Evolutionary conservation across 2,329 filamentous ascomycete species (phyloP).

Genomic region (Penicillium oxalicum): DNA sequence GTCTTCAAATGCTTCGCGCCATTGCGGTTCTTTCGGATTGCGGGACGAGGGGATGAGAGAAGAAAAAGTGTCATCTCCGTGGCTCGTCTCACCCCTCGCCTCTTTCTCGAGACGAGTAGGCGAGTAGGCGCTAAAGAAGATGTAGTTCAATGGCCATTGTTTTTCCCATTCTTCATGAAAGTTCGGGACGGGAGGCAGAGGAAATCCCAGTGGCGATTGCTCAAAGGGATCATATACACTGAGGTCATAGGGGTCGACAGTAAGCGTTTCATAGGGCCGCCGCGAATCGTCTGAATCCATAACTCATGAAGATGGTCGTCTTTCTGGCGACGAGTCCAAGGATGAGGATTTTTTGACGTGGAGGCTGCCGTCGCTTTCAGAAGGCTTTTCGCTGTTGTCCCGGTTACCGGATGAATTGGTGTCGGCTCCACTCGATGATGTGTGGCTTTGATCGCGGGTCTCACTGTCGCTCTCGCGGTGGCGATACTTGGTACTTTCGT

Average conservation of each 20-base stretch:
- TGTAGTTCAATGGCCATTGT: conserved; percentile 38
- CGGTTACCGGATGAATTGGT: conserved; percentile 4
- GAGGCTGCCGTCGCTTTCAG: background rate
- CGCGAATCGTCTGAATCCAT: conserved; percentile 22
- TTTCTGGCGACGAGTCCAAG: conserved; percentile 13
- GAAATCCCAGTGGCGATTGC: background rate
- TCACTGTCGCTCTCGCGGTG: conserved; percentile 8
- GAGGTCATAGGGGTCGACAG: conserved; percentile 22
- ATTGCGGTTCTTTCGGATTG: conserved; percentile 37
- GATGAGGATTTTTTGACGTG: background rate
- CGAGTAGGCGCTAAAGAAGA: conserved; percentile 50
- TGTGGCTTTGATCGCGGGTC: conserved; percentile 5
- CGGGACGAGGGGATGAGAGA: conserved; percentile 32
- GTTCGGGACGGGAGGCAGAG: conserved; percentile 21
- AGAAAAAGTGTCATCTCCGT: conserved; percentile 27
- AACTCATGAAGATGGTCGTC: no score
- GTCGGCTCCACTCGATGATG: conserved; percentile 6
- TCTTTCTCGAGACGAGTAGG: conserved; percentile 50
- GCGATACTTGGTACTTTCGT: conserved; percentile 17
- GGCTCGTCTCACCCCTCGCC: conserved; percentile 23
- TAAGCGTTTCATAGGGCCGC: conserved; percentile 8
- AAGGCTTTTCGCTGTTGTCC: conserved; percentile 3
- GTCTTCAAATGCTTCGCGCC: conserved; percentile 57
- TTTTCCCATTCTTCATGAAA: conserved; percentile 28
- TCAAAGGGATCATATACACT: conserved; percentile 28